Percentiles rank a stretch among this genome's conserved stretches.
Conservation (phyloP, 2,329 filamentous ascomycete genomes). For the Thielaviopsis cerberus region DNA sequence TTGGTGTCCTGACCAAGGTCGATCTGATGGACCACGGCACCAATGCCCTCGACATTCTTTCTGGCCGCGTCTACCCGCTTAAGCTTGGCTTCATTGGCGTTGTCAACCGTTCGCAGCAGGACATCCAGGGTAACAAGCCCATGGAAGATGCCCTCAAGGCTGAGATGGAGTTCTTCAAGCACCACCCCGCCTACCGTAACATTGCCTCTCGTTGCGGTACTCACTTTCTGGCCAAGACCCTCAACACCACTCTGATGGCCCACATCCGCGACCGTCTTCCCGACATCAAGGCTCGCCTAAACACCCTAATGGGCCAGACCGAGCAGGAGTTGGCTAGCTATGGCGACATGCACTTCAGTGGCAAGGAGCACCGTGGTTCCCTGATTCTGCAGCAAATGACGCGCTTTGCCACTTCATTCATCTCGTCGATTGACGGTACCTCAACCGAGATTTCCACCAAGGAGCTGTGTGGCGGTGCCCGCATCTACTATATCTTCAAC, state of each 20-base stretch:
- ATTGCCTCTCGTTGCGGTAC: constrained; percentile 89
- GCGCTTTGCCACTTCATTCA: constrained; percentile 91
- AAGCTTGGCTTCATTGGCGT: constrained; percentile 97
- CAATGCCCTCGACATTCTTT: constrained; percentile 93
- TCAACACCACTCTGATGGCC: constrained; percentile 87
- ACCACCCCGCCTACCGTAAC: constrained; percentile 91
- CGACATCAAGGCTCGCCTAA: constrained; percentile 93
- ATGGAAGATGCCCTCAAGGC: constrained; percentile 77
- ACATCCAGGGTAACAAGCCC: constrained; percentile 91
- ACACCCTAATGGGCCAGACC: constrained; percentile 98
- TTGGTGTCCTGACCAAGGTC: constrained; percentile 90
- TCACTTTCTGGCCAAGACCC: constrained; percentile 78
- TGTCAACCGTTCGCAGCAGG: constrained; percentile 93
- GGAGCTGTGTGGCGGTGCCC: constrained; percentile 81
- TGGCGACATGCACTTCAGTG: constrained; percentile 91
- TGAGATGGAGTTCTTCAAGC: constrained; percentile 87
- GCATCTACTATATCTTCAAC: constrained; percentile 99
- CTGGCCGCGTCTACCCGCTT: constrained; percentile 84
- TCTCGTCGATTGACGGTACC: constrained; percentile 94
- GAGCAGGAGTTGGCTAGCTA: constrained; percentile 97
- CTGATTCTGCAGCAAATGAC: constrained; percentile 96
- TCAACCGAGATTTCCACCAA: constrained; percentile 98
- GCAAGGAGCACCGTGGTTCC: constrained; percentile 88
- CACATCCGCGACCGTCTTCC: constrained; percentile 91
- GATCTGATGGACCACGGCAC: constrained; percentile 98